Conservation (phyloP, 331 rosid genomes). For the Malus hybrid region DNA sequence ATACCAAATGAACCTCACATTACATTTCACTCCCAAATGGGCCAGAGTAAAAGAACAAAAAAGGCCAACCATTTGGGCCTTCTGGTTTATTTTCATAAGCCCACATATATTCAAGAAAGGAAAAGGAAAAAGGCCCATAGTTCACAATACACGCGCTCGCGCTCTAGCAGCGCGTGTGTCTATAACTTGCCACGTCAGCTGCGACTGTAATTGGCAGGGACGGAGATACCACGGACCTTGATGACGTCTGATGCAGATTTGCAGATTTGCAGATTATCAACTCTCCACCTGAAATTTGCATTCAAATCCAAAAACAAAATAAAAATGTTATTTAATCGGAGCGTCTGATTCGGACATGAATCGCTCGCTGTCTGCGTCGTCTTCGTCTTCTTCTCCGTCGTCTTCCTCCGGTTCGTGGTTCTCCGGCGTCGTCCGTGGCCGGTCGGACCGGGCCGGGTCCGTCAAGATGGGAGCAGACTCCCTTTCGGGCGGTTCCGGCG, state of each 20-base stretch:
- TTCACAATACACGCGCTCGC: neutral
- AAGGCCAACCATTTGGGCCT: neutral
- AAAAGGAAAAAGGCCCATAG: neutral
- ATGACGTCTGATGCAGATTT: neutral
- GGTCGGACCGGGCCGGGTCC: conserved; percentile 39
- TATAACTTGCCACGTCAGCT: neutral
- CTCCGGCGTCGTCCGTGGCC: conserved; percentile 81
- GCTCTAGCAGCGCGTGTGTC: neutral
- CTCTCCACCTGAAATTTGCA: neutral
- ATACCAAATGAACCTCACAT: too few species aligned
- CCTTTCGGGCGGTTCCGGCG: conserved; percentile 15
- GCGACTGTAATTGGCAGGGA: neutral
- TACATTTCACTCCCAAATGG: too few species aligned
- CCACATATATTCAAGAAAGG: neutral
- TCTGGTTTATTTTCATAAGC: neutral
- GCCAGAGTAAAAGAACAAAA: too few species aligned
- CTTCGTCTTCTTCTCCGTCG: conserved; percentile 35
- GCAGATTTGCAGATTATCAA: neutral
- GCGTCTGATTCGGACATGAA: conserved; percentile 41
- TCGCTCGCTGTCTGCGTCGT: conserved; percentile 31
- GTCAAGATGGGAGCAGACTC: conserved; percentile 39
- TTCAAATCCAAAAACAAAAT: neutral
- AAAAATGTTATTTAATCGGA: conserved; percentile 13
- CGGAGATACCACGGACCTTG: neutral
- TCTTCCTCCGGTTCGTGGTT: conserved; percentile 67